phyloP scores from a whole-genome alignment of 305 asterid species.

The Nicotiana rustica region DNA sequence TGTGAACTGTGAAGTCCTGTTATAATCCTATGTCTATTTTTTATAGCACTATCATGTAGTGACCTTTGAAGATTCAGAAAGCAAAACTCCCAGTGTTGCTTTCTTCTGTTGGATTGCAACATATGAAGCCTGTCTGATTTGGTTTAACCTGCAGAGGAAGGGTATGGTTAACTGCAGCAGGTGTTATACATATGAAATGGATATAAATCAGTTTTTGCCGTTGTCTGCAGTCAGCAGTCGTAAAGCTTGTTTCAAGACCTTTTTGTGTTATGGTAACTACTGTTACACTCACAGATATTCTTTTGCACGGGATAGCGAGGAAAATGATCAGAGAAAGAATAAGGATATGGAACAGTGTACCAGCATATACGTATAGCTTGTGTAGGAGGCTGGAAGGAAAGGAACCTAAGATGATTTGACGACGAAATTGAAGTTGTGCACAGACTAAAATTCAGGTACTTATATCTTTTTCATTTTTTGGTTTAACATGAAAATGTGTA shows the following conservation, averaged over 20 bases:
- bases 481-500: slow-evolving; percentile 2
- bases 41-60: background rate
- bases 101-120: background rate
- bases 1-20: too few relatives aligned
- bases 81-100: background rate
- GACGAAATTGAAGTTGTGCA: slow-evolving; percentile 10
- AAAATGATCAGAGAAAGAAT: slow-evolving; percentile 6
- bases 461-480: background rate
- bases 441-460: background rate
- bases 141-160: background rate
- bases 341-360: background rate
- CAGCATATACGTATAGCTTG: slow-evolving; percentile 8
- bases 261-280: background rate
- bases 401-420: slow-evolving; percentile 18
- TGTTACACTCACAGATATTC: background rate
- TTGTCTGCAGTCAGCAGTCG: background rate
- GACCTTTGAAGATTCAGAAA: slow-evolving; percentile 22
- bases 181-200: slow-evolving; percentile 7
- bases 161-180: slow-evolving; percentile 15
- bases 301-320: background rate
- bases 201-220: background rate
- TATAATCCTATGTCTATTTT: slow-evolving; percentile 1
- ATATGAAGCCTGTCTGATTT: background rate
- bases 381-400: background rate
- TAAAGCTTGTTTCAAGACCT: background rate